Evolutionary conservation across 179 eudicot genomes (phyloP).

Genomic region (Patellifolia procumbens): DNA sequence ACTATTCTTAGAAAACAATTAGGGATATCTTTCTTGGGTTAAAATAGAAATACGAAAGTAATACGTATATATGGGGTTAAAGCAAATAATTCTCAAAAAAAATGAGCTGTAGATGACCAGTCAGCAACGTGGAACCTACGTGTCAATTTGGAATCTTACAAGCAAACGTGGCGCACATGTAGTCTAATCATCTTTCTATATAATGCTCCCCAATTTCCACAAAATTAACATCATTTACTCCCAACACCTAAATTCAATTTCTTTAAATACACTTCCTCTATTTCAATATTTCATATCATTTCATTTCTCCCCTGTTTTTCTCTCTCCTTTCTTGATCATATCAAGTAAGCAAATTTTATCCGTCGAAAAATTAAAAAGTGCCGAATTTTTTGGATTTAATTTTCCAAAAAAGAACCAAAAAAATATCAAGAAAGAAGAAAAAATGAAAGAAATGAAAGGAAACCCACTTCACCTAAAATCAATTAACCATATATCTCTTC

Average conservation of each 20-base stretch:
- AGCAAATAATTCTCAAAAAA: neutral
- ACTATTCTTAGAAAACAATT: too few species aligned
- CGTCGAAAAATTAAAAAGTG: neutral
- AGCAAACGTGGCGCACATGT: neutral
- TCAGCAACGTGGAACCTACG: conserved; percentile 30
- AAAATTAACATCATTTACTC: neutral
- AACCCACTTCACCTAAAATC: conserved; percentile 77
- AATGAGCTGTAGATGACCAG: conserved; percentile 16
- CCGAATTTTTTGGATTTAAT: neutral
- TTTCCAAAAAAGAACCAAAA: neutral
- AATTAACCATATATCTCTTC: conserved; percentile 74
- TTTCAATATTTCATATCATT: too few species aligned
- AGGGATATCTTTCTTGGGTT: too few species aligned
- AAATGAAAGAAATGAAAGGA: conserved; percentile 58
- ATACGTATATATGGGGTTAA: too few species aligned
- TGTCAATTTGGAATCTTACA: neutral
- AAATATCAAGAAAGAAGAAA: neutral
- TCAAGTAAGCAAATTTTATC: neutral
- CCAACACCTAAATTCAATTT: neutral
- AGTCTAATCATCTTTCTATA: neutral
- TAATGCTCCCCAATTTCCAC: neutral
- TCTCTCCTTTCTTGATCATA: neutral
- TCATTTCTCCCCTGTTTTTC: conserved; percentile 11
- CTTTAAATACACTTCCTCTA: too few species aligned
- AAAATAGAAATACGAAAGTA: neutral